These are phyloP conservation scores for Solanum hybrid DNA, from an alignment of 305 asterid genomes.

Conservation along the genomic window DNA sequence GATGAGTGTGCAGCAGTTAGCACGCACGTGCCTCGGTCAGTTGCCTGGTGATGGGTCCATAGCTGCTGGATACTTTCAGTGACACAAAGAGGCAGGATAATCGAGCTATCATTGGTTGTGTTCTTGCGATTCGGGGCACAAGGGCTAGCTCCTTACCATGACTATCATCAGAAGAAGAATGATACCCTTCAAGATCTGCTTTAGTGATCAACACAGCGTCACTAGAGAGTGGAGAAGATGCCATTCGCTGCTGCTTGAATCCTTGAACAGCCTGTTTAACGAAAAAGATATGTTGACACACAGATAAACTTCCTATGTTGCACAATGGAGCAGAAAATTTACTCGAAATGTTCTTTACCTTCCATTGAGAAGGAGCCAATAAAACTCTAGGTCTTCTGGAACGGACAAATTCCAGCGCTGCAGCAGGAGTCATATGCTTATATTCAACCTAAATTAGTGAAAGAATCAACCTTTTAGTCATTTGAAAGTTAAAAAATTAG, in stretches of 20 bases:
- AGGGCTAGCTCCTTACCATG: constrained; percentile 34
- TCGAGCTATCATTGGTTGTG: constrained; percentile 66
- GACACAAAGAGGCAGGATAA: constrained; percentile 79
- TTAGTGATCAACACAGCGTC: constrained; percentile 79
- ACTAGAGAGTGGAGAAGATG: constrained; percentile 35
- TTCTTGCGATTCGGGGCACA: constrained; percentile 30
- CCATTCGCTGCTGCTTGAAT: constrained; percentile 48
- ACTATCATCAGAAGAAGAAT: constrained; percentile 31
- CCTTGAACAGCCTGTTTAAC: constrained; percentile 76
- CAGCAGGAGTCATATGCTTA: constrained; percentile 68
- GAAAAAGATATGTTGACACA: background rate
- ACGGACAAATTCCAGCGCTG: constrained; percentile 78
- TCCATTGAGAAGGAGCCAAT: constrained; percentile 82
- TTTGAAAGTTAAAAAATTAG: background rate
- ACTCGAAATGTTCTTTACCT: constrained; percentile 27
- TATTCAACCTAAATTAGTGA: constrained; percentile 53
- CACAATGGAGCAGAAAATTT: background rate
- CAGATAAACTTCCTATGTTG: background rate
- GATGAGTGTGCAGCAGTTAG: constrained; percentile 6
- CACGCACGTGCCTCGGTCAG: constrained; percentile 28
- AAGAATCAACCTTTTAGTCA: background rate
- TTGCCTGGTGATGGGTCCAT: constrained; percentile 24
- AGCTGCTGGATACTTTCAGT: constrained; percentile 52
- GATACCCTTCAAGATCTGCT: constrained; percentile 89
- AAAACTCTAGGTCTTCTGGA: constrained; percentile 77